Evolutionary conservation across 2,329 filamentous ascomycete genomes (phyloP), one percentile per base, ranked within the genome.

Genomic region (Chrysosporium queenslandicum): DNA sequence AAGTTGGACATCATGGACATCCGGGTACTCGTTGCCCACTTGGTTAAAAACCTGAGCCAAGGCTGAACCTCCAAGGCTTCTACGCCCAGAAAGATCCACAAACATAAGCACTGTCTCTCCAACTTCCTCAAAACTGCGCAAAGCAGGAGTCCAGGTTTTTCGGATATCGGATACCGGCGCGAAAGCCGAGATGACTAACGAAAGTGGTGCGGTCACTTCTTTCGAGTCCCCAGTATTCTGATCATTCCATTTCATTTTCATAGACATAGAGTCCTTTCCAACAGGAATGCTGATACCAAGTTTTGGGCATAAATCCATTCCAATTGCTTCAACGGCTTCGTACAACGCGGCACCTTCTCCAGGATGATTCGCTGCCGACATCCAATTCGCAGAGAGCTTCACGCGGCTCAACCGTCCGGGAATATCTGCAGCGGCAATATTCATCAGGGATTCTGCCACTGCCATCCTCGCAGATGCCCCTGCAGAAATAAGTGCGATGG

Each of bases 191-290:
- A 97, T 89, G 52, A 96, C 83, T 4, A 94, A 78, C 0, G 91
- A 94, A 61, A 97, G 80, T 1, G 92, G 92, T 3, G 92, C 87
- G 34, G 88, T 96, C 46, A 97, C 91, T 59, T 90, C 90, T 72
- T 86, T 92, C 12, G 77, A 71, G 56, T 86, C 77, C 16, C 80
- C 79, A 27, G 75, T 79, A 53, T 78, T 73, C 56, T 75, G 74
- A 59, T 91, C 86, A 64, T 82, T 85, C 92, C 92, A 97, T 52
- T 88, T 88, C 63, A 94, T 91, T 76, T 96, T 96, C 92, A 98
- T 97, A 2, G 90, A 96, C 70, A 94, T 95, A 0, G 91, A 97
- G 68, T 98, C 92, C 71, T 98, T 97, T 52, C 92, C 92, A 7
- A 97, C 92, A 3, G 92, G 92, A 55, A 98, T 97, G 53, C 86